phyloP scores from a whole-genome alignment of 371 early-diverging fungal species.

The Choanephora cucurbitarum region DNA sequence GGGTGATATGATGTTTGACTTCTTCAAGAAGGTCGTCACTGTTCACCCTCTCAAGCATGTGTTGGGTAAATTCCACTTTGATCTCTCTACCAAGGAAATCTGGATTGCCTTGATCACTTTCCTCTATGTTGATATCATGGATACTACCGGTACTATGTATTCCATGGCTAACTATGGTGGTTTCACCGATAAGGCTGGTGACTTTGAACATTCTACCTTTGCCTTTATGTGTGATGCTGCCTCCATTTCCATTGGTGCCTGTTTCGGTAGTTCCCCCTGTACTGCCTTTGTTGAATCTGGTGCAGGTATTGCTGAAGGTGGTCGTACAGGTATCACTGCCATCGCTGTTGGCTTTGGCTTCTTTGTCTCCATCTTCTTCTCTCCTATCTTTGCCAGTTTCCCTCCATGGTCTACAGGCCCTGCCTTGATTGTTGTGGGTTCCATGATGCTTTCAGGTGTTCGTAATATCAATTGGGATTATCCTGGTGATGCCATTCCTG shows the following conservation, averaged over 20 bases:
- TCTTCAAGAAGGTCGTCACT: constrained; percentile 72
- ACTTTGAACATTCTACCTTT: constrained; percentile 72
- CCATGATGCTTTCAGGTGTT: constrained; percentile 74
- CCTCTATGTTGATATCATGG: constrained; percentile 80
- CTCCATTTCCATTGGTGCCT: constrained; percentile 66
- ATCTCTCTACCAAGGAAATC: constrained; percentile 59
- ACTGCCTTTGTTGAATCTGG: constrained; percentile 82
- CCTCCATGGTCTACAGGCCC: constrained; percentile 86
- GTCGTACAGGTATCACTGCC: constrained; percentile 75
- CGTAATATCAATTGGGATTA: constrained; percentile 78
- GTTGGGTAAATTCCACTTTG: constrained; percentile 65
- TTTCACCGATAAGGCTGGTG: constrained; percentile 71
- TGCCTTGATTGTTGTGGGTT: constrained; percentile 77
- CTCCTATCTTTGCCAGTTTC: constrained; percentile 83
- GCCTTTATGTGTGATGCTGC: constrained; percentile 76
- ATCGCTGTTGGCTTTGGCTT: constrained; percentile 67
- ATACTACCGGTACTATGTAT: constrained; percentile 79
- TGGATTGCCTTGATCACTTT: constrained; percentile 84
- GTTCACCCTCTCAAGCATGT: constrained; percentile 64
- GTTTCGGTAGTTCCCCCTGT: constrained; percentile 74
- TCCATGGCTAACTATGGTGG: constrained; percentile 84
- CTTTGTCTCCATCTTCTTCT: constrained; percentile 77
- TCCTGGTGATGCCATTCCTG: constrained; percentile 75
- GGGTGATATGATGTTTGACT: constrained; percentile 67
- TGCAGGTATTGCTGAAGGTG: constrained; percentile 82